Evolutionary conservation across 352 stramenopile genomes (phyloP), one percentile per base, ranked within the genome.

Genomic region (Phytophthora tubulina): DNA sequence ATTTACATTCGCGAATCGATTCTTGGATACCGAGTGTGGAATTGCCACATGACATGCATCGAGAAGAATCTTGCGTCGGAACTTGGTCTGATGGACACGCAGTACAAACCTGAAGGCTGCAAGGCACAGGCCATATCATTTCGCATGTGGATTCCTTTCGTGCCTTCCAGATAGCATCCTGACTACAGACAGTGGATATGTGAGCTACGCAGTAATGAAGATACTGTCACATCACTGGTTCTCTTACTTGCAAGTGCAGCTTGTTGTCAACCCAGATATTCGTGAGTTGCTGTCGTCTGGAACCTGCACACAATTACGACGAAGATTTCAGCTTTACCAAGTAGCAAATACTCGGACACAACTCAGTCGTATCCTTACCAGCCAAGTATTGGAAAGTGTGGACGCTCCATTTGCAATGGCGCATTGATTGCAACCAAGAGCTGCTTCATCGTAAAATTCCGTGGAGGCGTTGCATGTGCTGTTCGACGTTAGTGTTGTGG

Each of bases 111-210:
- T 85, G 36, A 13, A 79, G 52, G 50, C 73, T 90, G 60, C 87
- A 93, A 2, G 87, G 84, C 3, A 73, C 81, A 8, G 87, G 87
- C 87, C 87, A 94, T 9, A 78, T 88, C 8, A 85, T 80, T 27
- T 80, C 75, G 36, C 87, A 94, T 0, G 41, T 58, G 7, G 72
- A 67, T 32, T 88, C 73, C 0, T 73, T 63, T 44, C 79, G 64
- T 30, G 53, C 32, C 15, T 70, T 60, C 56, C 42, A 50, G 33
- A 86, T 74, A 14, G 76, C 48, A 6, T 50, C 56, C 4, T 55
- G 33, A 17, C 67, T 74, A 53, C 67, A 70, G 6, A 48, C 5
- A 56, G 41, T 6, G 5, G 51, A 49, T 46, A 8, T 13, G 41
- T 73, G 27, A 70, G 52, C 30, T 62, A 46, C 1, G 15, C 17